phyloP scores from a whole-genome alignment of 2,329 filamentous ascomycete genomes.

The Aspergillus sp. region DNA sequence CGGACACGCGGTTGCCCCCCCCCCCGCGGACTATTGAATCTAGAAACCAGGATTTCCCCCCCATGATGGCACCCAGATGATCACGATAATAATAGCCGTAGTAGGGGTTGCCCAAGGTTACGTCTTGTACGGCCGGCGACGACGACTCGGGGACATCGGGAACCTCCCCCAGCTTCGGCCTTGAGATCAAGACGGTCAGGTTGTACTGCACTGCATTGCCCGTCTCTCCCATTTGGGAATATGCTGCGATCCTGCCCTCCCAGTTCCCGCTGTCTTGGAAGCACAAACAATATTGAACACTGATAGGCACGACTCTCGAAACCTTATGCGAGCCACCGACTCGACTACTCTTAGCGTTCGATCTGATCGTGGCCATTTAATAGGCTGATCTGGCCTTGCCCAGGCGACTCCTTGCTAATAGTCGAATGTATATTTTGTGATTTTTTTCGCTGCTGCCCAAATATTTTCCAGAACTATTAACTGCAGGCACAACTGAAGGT shows the following conservation, averaged over 20 bases:
- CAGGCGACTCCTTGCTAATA: background rate
- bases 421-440: background rate
- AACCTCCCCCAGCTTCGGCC: slow-evolving; percentile 3
- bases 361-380: slow-evolving; percentile 1
- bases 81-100: no score
- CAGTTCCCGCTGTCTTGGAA: no score
- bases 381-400: background rate
- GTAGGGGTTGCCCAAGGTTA: background rate
- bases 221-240: background rate
- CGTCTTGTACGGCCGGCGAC: background rate
- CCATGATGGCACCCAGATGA: no score
- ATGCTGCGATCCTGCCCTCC: no score
- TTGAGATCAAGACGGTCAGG: background rate
- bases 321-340: no score
- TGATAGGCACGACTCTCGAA: no score
- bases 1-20: slow-evolving; percentile 3
- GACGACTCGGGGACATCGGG: slow-evolving; percentile 5
- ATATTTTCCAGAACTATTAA: background rate
- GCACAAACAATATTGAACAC: no score
- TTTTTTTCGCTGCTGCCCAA: background rate
- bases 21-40: no score
- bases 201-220: background rate
- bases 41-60: no score
- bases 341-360: background rate
- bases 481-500: no score